These are phyloP conservation scores for Casaregolazyma lundiana DNA, from an alignment of 1,139 yeast species.

Conservation along the genomic window DNA sequence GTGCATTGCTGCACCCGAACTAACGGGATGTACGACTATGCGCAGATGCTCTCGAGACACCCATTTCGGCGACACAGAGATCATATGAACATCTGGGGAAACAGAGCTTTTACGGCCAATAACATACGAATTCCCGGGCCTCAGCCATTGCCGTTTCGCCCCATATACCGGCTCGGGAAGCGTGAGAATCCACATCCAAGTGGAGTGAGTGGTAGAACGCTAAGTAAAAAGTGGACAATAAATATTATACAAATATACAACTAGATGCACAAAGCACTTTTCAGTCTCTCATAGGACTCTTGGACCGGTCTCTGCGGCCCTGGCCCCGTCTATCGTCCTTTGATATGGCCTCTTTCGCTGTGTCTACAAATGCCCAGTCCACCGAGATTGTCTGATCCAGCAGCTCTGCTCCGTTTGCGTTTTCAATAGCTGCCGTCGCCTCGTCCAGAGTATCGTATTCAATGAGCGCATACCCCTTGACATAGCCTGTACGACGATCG, in stretches of 20 bases:
- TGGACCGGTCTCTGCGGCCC: slow-evolving; percentile 1
- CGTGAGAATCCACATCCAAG: slow-evolving; percentile 19
- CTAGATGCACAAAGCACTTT: neutral
- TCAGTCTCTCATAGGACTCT: slow-evolving; percentile 5
- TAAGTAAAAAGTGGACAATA: neutral
- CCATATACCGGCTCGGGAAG: slow-evolving; percentile 13
- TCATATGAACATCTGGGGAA: neutral
- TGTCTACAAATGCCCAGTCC: slow-evolving; percentile 39
- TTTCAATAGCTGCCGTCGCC: slow-evolving; percentile 35
- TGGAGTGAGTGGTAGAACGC: neutral
- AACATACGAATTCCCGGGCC: slow-evolving; percentile 18
- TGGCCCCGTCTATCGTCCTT: slow-evolving; percentile 7
- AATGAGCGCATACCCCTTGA: slow-evolving; percentile 42
- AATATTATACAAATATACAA: slow-evolving; percentile 1
- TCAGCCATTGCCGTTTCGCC: slow-evolving; percentile 19
- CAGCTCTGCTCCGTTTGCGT: slow-evolving; percentile 32
- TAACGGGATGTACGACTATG: slow-evolving; percentile 17
- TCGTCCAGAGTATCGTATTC: slow-evolving; percentile 36
- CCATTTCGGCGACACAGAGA: slow-evolving; percentile 9
- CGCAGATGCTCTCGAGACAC: slow-evolving; percentile 25
- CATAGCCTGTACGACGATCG: slow-evolving; percentile 43
- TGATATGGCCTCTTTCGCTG: slow-evolving; percentile 13
- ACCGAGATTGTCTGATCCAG: slow-evolving; percentile 33
- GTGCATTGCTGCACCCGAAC: slow-evolving; percentile 16
- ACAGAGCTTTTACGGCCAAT: slow-evolving; percentile 16